Percentiles rank a stretch among this genome's conserved stretches.
phyloP scores from a whole-genome alignment of 1,284 basidiomycete genomes.

The Ceratobasidium sp. region DNA sequence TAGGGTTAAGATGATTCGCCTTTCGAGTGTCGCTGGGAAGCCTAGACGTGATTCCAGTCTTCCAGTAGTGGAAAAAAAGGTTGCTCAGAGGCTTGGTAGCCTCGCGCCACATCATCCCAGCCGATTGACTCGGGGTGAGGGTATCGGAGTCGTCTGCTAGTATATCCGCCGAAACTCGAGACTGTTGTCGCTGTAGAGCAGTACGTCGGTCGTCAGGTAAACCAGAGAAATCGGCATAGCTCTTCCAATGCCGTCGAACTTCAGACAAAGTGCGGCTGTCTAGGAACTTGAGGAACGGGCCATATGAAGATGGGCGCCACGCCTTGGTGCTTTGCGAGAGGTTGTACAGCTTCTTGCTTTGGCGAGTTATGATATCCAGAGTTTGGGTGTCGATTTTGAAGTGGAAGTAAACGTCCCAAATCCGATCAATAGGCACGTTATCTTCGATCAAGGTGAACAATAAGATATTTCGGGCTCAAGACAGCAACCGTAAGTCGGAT shows the following conservation, averaged over 20 bases:
- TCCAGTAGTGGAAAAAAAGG: slow-evolving; percentile 61
- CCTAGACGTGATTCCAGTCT: slow-evolving; percentile 60
- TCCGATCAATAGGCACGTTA: slow-evolving; percentile 50
- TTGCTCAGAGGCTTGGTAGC: slow-evolving; percentile 51
- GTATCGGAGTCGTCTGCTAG: slow-evolving; percentile 4
- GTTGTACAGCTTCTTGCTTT: slow-evolving; percentile 64
- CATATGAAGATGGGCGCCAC: slow-evolving; percentile 64
- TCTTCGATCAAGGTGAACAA: slow-evolving; percentile 59
- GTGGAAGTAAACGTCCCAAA: slow-evolving; percentile 73
- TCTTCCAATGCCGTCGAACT: slow-evolving; percentile 62
- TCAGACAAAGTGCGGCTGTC: slow-evolving; percentile 61
- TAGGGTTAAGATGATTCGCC: slow-evolving; percentile 61
- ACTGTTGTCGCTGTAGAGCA: slow-evolving; percentile 37
- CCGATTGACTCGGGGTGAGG: slow-evolving; percentile 56
- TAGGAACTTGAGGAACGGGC: slow-evolving; percentile 58
- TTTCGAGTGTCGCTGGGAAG: slow-evolving; percentile 53
- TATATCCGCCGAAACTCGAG: slow-evolving; percentile 37
- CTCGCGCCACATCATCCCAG: slow-evolving; percentile 57
- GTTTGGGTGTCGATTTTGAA: slow-evolving; percentile 64
- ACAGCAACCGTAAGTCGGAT: background rate
- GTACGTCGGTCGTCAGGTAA: slow-evolving; percentile 43
- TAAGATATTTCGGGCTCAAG: slow-evolving; percentile 62
- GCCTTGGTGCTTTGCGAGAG: slow-evolving; percentile 57
- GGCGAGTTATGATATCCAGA: slow-evolving; percentile 59
- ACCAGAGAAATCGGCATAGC: slow-evolving; percentile 56